A percentile compares a stretch with the other conserved stretches of the same genome.
These are phyloP conservation scores for Bassia scoparia DNA, from an alignment of 148 eudicot species.

Conservation along the genomic window DNA sequence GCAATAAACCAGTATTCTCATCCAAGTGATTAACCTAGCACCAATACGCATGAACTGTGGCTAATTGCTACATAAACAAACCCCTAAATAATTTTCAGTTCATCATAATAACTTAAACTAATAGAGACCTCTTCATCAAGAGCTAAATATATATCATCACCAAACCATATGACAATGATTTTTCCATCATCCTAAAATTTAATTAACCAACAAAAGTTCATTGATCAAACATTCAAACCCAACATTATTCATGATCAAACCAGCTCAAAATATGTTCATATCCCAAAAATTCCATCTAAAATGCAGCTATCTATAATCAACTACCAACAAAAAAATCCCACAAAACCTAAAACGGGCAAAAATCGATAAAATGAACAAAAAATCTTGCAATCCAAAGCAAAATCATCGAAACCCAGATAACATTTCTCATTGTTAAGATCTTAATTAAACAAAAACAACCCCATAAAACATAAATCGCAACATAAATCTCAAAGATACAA, in stretches of 20 bases:
- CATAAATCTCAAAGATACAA: background rate
- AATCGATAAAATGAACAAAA: background rate
- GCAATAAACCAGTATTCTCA: background rate
- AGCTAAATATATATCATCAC: background rate
- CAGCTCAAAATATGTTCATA: background rate
- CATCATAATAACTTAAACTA: background rate
- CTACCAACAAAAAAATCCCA: background rate
- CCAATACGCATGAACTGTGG: background rate
- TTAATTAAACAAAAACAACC: slow-evolving; percentile 15
- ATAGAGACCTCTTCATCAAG: background rate
- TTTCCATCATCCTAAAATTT: background rate
- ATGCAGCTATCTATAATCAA: background rate
- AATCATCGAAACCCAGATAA: slow-evolving; percentile 5
- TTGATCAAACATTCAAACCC: background rate
- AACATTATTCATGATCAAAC: background rate
- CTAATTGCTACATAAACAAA: background rate
- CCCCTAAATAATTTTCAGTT: background rate
- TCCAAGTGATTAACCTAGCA: background rate
- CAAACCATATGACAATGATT: background rate
- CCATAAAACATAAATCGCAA: slow-evolving; percentile 9
- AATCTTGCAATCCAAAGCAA: background rate
- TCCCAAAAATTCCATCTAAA: background rate
- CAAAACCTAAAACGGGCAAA: slow-evolving; percentile 3
- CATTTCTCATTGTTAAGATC: slow-evolving; percentile 10
- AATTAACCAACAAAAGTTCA: background rate